These are phyloP conservation scores for Trypanosoma scelopori DNA, from an alignment of 208 protist species.

Conservation along the genomic window DNA sequence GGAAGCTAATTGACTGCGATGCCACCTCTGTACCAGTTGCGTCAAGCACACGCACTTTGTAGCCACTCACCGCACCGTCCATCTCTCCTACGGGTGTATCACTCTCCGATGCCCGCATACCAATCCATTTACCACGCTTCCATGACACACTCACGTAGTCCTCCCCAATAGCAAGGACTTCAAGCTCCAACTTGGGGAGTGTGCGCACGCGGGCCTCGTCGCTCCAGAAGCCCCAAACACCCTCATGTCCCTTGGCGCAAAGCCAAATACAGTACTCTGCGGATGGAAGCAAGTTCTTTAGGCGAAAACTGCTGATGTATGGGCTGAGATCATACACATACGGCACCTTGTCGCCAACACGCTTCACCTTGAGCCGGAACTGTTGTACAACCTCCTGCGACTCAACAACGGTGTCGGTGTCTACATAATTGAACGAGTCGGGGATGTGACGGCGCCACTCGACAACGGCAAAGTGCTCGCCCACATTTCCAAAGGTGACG, in stretches of 20 bases:
- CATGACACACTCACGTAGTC: slow-evolving; percentile 89
- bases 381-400: slow-evolving; percentile 80
- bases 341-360: slow-evolving; percentile 52
- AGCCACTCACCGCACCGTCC: slow-evolving; percentile 86
- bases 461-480: slow-evolving; percentile 91
- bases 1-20: slow-evolving; percentile 55
- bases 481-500: slow-evolving; percentile 89
- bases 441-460: slow-evolving; percentile 89
- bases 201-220: slow-evolving; percentile 89
- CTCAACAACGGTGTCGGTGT: slow-evolving; percentile 43
- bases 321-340: slow-evolving; percentile 83
- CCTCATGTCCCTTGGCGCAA: slow-evolving; percentile 81
- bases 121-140: slow-evolving; percentile 72
- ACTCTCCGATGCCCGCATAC: slow-evolving; percentile 32
- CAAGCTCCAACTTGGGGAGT: slow-evolving; percentile 82
- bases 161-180: slow-evolving; percentile 80
- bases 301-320: slow-evolving; percentile 77
- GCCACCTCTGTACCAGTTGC: slow-evolving; percentile 45
- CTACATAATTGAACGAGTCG: slow-evolving; percentile 26
- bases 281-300: slow-evolving; percentile 76
- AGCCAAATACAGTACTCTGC: slow-evolving; percentile 91
- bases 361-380: slow-evolving; percentile 86
- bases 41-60: slow-evolving; percentile 83
- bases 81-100: slow-evolving; percentile 61
- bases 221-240: slow-evolving; percentile 91